Base-by-base conservation (phyloP, 2,329 filamentous ascomycete species). In the Verruconis gallopava region DNA sequence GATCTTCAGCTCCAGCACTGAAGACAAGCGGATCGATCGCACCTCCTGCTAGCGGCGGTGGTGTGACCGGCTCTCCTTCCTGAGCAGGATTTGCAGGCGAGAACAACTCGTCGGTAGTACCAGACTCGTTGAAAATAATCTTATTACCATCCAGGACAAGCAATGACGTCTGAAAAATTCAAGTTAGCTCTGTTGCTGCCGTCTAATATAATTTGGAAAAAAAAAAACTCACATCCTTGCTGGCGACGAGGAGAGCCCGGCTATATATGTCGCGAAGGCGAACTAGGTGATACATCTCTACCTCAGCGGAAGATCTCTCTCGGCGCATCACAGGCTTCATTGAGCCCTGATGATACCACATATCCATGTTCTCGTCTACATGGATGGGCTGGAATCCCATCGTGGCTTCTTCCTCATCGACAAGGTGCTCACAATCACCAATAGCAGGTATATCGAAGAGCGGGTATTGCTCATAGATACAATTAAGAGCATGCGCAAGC, bases 351-450 rank as follows among this genome's bases (percentile, higher is more conserved):
- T 64, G 61, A 37, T 71, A 62, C 63, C 77, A 77, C 41, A 72
- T 63, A 37, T 68, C 67, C 45, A 55, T 58, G 3, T 67, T 70
- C 30, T 66, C 59, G 3, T 66, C 61, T 22, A 65, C 64, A 34
- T 69, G 60, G 17, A 83, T 59, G 1, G 79, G 78, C 48, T 68
- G 65, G 53, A 83, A 83, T 1, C 73, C 77, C 46, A 81, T 63
- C 3, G 73, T 79, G 42, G 77, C 72, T 44, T 73, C 71, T 53
- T 84, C 79, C 54, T 84, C 79, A 47, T 79, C 73, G 3, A 84
- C 64, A 51, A 83, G 64, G 53, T 84, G 82, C 11, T 67, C 62
- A 20, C 79, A 59, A 30, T 67, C 61, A 2, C 70, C 66, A 21
- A 82, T 63, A 33, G 69, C 63, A 37, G 68, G 48, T 81, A 81